These are phyloP conservation scores for Papilionanthe hybrid DNA, from an alignment of 116 monocot genomes.

Conservation along the genomic window DNA sequence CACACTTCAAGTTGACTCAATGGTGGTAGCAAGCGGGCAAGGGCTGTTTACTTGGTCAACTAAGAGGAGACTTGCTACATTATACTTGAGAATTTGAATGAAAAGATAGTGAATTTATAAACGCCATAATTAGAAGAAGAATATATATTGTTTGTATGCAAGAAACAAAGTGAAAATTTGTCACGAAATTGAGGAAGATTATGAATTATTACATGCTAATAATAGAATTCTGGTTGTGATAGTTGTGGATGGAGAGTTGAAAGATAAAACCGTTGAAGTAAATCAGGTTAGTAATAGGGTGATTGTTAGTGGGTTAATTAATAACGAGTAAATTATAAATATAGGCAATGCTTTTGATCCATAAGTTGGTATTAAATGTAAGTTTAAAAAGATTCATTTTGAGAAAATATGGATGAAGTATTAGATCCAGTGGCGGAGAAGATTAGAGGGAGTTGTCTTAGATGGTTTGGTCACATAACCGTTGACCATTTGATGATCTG, in stretches of 20 bases:
- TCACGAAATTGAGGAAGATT: not conserved
- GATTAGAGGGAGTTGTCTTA: too few relatives aligned
- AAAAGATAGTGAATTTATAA: not conserved
- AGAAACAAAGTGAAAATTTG: not conserved
- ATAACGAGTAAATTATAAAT: not conserved
- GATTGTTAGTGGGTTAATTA: not conserved
- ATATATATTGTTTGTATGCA: not conserved
- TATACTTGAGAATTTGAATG: not conserved
- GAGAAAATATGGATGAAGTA: not conserved
- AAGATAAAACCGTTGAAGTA: not conserved
- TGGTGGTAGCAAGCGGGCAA: not conserved
- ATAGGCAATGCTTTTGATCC: not conserved
- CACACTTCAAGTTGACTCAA: not conserved
- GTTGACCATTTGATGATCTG: too few relatives aligned
- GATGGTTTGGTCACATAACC: too few relatives aligned
- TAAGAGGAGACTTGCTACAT: not conserved
- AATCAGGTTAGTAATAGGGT: not conserved
- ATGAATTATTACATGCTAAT: not conserved
- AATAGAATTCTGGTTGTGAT: not conserved
- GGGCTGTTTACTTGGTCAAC: not conserved
- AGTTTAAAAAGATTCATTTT: not conserved
- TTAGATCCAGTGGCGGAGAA: not conserved
- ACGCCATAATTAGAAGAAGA: not conserved
- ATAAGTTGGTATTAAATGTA: not conserved
- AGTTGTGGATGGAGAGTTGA: not conserved